These are phyloP conservation scores for Exobasidium rhododendri DNA, from an alignment of 1,284 basidiomycete genomes.

Conservation along the genomic window DNA sequence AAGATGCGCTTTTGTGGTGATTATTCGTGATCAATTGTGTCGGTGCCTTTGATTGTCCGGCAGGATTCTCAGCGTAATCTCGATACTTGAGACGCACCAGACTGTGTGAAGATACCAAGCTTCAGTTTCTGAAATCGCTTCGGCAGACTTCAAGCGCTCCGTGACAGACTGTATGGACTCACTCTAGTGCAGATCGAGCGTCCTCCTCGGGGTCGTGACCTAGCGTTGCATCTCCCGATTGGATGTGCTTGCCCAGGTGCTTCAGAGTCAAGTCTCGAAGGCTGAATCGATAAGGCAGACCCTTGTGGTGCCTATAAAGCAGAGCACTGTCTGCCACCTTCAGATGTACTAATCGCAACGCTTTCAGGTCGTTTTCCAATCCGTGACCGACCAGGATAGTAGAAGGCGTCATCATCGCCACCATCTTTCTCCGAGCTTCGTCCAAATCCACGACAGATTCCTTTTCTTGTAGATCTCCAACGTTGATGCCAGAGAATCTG, in stretches of 20 bases:
- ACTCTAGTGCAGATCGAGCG: conserved; percentile 20
- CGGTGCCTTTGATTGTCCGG: neutral
- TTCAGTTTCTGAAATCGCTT: too few relatives aligned
- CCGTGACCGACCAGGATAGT: conserved; percentile 51
- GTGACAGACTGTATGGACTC: conserved; percentile 2
- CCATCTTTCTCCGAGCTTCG: conserved; percentile 30
- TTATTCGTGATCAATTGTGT: neutral
- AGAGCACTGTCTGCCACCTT: conserved; percentile 44
- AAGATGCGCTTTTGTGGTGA: neutral
- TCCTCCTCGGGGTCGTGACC: conserved; percentile 50
- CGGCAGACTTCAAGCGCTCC: too few relatives aligned
- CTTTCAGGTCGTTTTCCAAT: conserved; percentile 48
- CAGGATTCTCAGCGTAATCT: neutral
- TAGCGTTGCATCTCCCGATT: conserved; percentile 30
- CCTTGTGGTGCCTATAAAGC: conserved; percentile 43
- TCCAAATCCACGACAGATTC: conserved; percentile 29
- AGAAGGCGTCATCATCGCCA: conserved; percentile 32
- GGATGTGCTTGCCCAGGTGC: conserved; percentile 46
- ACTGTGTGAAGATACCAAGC: too few relatives aligned
- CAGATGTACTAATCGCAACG: conserved; percentile 41
- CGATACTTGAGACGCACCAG: conserved; percentile 1
- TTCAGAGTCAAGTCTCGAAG: conserved; percentile 39
- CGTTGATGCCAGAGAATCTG: conserved; percentile 43
- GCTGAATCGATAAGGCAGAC: conserved; percentile 45
- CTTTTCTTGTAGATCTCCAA: conserved; percentile 30